phyloP scores from a whole-genome alignment of 164 flowering plant species.

The Warburgia ugandensis region DNA sequence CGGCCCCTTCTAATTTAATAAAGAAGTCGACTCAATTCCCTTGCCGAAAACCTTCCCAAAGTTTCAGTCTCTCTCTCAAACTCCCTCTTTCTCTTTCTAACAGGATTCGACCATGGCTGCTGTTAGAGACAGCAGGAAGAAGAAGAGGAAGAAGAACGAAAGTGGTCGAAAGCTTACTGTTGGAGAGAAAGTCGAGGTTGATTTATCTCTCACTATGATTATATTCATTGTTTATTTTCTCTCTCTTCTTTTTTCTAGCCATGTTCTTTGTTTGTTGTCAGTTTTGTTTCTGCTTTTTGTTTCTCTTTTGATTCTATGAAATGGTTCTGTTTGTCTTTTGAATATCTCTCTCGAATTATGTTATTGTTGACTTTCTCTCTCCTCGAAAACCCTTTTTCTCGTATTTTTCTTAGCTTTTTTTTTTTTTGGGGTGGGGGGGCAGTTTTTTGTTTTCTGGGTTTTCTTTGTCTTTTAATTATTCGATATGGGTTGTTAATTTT shows the following conservation, averaged over 20 bases:
- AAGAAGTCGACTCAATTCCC: too few species aligned
- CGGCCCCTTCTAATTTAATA: too few species aligned
- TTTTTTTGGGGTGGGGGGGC: background rate
- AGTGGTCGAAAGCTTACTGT: conserved; percentile 8
- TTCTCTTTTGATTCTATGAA: background rate
- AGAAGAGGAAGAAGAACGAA: conserved; percentile 1
- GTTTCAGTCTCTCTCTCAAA: too few species aligned
- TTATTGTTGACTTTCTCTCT: too few species aligned
- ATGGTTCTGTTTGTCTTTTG: background rate
- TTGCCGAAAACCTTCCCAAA: too few species aligned
- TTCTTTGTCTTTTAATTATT: background rate
- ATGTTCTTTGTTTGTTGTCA: background rate
- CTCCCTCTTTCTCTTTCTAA: background rate
- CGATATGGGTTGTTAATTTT: too few species aligned
- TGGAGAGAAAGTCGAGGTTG: conserved; percentile 20
- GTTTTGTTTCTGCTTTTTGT: background rate
- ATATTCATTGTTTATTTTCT: background rate
- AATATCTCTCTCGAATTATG: too few species aligned
- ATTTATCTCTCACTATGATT: background rate
- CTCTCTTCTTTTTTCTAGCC: background rate
- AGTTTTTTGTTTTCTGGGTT: background rate
- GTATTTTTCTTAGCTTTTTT: background rate
- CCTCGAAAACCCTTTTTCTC: background rate
- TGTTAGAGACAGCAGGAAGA: background rate
- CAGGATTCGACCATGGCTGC: background rate